Base-by-base conservation (phyloP, 768 basidiomycete species). In the Tulasnella sp. region DNA sequence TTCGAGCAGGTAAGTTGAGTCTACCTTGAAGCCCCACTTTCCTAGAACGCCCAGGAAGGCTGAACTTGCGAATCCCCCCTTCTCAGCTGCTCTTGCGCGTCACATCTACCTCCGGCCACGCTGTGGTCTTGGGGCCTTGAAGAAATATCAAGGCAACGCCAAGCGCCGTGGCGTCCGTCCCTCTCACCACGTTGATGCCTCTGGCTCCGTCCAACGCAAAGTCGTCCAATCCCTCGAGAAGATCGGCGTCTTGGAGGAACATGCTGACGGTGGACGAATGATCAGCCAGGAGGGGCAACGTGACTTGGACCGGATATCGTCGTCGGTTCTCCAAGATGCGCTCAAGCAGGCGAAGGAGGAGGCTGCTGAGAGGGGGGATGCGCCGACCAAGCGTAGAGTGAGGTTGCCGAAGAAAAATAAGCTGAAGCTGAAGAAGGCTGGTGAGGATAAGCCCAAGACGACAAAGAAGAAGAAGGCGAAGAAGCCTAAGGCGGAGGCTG, bases 101-200 rank as follows among this genome's bases (percentile, higher is more conserved):
- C 95, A 97, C 85, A 96, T 97, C 75, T 98, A 99, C 82, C 88
- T 99, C 73, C 90, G 95, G 73, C 94, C 95, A 78, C 87, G 90
- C 71, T 90, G 94, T 68, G 93, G 93, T 68, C 83, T 95, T 65
- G 93, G 92, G 68, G 88, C 88, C 27, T 82, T 96, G 38, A 84
- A 82, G 75, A 98, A 96, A 81, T 86, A 97, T 43, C 93, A 98
- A 76, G 96, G 96, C 73, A 88, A 89, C 64, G 85, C 89, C 71
- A 92, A 93, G 78, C 81, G 91, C 69, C 88, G 96, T 63, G 96
- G 96, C 53, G 90, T 92, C 82, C 86, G 96, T 67, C 93, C 95
- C 51, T 91, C 90, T 64, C 93, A 95, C 78, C 95, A 97, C 76
- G 84, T 80, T 59, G 79, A 87, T 70, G 80, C 84, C 24, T 92